A percentile compares a stretch with the other conserved stretches of the same genome.
Conservation (phyloP, 176 grass and related monocot species). For the Oryza rufipogon region DNA sequence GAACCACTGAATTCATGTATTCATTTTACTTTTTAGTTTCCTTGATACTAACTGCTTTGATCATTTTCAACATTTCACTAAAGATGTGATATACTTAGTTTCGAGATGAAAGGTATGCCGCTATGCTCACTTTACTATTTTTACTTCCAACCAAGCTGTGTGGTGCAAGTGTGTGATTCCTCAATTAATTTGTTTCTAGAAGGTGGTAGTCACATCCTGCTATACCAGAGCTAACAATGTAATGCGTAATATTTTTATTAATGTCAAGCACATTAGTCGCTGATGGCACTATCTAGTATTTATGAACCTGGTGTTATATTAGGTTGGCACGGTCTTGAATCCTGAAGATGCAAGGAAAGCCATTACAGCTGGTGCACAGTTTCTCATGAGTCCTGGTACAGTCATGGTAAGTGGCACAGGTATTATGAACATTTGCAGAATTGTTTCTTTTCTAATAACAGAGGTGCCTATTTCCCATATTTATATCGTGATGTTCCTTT, state of each 20-base stretch:
- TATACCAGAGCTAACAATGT: neutral
- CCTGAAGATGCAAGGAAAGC: slow-evolving; percentile 79
- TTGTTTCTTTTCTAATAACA: slow-evolving; percentile 11
- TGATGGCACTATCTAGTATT: neutral
- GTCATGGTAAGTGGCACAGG: slow-evolving; percentile 50
- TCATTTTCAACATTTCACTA: neutral
- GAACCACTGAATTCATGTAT: neutral
- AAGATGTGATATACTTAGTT: neutral
- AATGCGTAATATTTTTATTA: neutral
- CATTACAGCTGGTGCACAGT: slow-evolving; percentile 67
- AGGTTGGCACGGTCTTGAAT: slow-evolving; percentile 87
- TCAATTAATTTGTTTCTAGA: neutral
- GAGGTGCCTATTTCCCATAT: slow-evolving; percentile 6
- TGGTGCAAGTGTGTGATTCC: neutral
- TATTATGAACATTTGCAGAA: neutral
- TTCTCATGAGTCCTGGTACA: slow-evolving; percentile 91
- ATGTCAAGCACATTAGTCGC: neutral
- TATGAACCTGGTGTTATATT: neutral
- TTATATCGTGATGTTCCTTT: slow-evolving; percentile 8
- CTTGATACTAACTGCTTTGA: neutral
- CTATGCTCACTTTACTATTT: neutral
- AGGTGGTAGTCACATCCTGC: neutral
- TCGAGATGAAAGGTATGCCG: neutral
- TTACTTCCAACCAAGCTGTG: neutral
- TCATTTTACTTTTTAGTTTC: neutral